These are phyloP conservation scores for Xylariaceae sp. DNA, from an alignment of 2,329 filamentous ascomycete genomes.

Conservation along the genomic window DNA sequence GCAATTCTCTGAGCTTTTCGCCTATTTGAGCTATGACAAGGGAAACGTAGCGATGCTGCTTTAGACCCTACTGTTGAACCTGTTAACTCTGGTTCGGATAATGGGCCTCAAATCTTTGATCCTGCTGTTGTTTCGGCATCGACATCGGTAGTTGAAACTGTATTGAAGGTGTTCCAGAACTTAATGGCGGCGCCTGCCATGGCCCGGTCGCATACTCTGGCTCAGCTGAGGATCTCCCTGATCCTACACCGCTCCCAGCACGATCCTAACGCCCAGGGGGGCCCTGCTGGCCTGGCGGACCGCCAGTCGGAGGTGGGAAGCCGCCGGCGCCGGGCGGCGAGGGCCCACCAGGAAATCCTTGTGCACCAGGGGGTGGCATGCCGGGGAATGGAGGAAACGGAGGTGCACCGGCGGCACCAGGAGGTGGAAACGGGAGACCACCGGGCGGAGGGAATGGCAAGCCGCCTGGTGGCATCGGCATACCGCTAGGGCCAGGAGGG, in stretches of 20 bases:
- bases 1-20: too few species aligned
- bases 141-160: too few species aligned
- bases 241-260: not conserved
- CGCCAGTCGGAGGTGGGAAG: slow-evolving; percentile 41
- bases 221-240: not conserved
- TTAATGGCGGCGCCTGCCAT: too few species aligned
- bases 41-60: too few species aligned
- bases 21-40: too few species aligned
- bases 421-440: slow-evolving; percentile 42
- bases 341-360: slow-evolving; percentile 47
- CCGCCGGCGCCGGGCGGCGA: slow-evolving; percentile 42
- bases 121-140: too few species aligned
- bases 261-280: slow-evolving; percentile 44
- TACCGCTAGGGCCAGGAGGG: slow-evolving; percentile 44
- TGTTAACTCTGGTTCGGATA: too few species aligned
- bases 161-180: too few species aligned
- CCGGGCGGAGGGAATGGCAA: slow-evolving; percentile 43
- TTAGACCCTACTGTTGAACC: too few species aligned
- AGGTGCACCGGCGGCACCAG: slow-evolving; percentile 50
- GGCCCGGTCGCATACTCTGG: not conserved
- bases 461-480: slow-evolving; percentile 54
- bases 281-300: slow-evolving; percentile 42
- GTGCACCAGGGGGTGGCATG: slow-evolving; percentile 48
- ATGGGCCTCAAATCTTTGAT: too few species aligned
- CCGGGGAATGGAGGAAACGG: slow-evolving; percentile 56